Percentiles rank a stretch among this genome's conserved stretches.
These are phyloP conservation scores for Keithomyces neogunnii DNA, from an alignment of 2,329 filamentous ascomycete genomes.

Conservation along the genomic window DNA sequence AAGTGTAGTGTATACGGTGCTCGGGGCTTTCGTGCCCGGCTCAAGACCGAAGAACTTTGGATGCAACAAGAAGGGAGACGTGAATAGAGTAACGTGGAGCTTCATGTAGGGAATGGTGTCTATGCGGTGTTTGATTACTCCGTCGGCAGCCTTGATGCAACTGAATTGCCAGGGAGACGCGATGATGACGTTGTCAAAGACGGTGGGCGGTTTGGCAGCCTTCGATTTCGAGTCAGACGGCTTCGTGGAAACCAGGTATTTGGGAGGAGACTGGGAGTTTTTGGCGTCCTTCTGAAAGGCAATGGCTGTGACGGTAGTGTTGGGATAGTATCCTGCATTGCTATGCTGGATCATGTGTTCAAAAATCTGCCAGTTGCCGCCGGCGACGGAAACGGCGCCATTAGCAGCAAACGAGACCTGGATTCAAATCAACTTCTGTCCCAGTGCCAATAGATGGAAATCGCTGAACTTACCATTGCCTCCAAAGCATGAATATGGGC, in stretches of 20 bases:
- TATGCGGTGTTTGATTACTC: slow-evolving; percentile 60
- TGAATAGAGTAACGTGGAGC: slow-evolving; percentile 83
- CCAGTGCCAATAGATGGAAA: not conserved
- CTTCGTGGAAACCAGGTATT: slow-evolving; percentile 38
- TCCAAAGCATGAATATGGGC: slow-evolving; percentile 81
- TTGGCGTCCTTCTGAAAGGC: slow-evolving; percentile 35
- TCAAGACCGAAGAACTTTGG: slow-evolving; percentile 63
- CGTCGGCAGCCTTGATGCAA: slow-evolving; percentile 53
- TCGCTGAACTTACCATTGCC: slow-evolving; percentile 53
- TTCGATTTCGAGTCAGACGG: slow-evolving; percentile 13
- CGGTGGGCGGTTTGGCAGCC: slow-evolving; percentile 34
- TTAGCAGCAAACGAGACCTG: slow-evolving; percentile 79
- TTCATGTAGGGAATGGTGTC: slow-evolving; percentile 78
- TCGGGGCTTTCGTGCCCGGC: slow-evolving; percentile 52
- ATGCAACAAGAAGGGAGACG: slow-evolving; percentile 66
- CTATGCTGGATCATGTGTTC: slow-evolving; percentile 65
- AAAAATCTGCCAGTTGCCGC: slow-evolving; percentile 95
- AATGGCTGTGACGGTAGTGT: slow-evolving; percentile 60
- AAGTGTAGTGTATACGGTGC: slow-evolving; percentile 76
- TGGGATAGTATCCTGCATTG: slow-evolving; percentile 50
- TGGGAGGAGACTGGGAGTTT: slow-evolving; percentile 28
- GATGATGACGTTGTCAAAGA: slow-evolving; percentile 74
- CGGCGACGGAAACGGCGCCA: slow-evolving; percentile 67
- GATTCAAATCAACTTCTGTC: not conserved
- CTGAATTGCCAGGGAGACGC: slow-evolving; percentile 79